Evolutionary conservation across 2,329 filamentous ascomycete genomes (phyloP).

Genomic region (Penicillium fuscoglaucum): DNA sequence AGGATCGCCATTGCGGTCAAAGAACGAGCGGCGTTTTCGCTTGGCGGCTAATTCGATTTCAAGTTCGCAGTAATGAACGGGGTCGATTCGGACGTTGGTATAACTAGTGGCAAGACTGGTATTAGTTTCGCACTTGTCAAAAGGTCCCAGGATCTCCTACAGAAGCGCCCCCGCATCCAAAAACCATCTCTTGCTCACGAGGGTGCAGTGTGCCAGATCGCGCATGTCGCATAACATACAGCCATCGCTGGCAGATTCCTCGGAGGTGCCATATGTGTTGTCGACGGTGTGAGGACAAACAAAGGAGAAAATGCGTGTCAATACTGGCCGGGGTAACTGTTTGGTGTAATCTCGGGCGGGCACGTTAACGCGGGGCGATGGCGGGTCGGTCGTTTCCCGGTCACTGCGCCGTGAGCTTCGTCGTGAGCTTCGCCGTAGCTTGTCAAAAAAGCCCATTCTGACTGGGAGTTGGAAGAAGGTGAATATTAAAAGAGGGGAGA

Average conservation of each 20-base stretch:
- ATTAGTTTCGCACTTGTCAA: slow-evolving; percentile 10
- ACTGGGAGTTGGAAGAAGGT: background rate
- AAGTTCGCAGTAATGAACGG: slow-evolving; percentile 89
- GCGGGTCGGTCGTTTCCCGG: slow-evolving; percentile 20
- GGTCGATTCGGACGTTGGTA: slow-evolving; percentile 85
- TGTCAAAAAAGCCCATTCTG: slow-evolving; percentile 36
- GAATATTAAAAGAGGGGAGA: background rate
- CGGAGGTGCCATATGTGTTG: slow-evolving; percentile 75
- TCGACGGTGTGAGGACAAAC: slow-evolving; percentile 83
- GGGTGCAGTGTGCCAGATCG: slow-evolving; percentile 77
- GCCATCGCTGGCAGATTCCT: slow-evolving; percentile 73
- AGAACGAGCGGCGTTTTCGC: slow-evolving; percentile 71
- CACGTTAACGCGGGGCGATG: slow-evolving; percentile 20
- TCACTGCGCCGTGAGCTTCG: slow-evolving; percentile 32
- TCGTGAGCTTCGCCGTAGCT: slow-evolving; percentile 32
- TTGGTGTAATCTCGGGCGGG: slow-evolving; percentile 43
- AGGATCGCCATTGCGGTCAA: slow-evolving; percentile 74
- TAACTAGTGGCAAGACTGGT: slow-evolving; percentile 57
- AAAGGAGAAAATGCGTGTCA: slow-evolving; percentile 74
- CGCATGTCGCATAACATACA: slow-evolving; percentile 95
- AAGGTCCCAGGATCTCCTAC: slow-evolving; percentile 53
- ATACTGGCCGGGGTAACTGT: slow-evolving; percentile 65
- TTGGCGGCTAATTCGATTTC: slow-evolving; percentile 78
- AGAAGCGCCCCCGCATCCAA: slow-evolving; percentile 56
- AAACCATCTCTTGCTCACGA: slow-evolving; percentile 73